phyloP scores from a whole-genome alignment of 345 rosid species.

The Ceriops decandra region DNA sequence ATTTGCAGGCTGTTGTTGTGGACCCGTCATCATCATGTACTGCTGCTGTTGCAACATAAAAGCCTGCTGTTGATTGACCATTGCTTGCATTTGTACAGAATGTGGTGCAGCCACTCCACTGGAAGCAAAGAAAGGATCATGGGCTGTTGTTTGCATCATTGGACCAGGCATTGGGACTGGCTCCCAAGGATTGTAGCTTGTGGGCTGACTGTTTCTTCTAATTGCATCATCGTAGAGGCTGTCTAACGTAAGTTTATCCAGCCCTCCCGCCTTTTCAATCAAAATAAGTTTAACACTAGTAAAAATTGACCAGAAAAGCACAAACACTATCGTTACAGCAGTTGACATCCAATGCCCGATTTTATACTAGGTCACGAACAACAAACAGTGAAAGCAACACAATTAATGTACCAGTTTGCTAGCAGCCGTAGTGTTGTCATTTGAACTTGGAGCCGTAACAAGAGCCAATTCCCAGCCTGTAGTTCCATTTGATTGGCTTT shows the following conservation, averaged over 20 bases:
- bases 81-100: conserved; percentile 4
- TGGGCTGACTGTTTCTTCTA: conserved; percentile 5
- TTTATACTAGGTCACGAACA: neutral
- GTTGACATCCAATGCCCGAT: neutral
- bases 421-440: conserved; percentile 13
- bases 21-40: conserved; percentile 1
- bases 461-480: conserved; percentile 38
- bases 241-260: conserved; percentile 26
- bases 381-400: neutral
- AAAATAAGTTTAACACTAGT: neutral
- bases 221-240: conserved; percentile 24
- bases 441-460: conserved; percentile 29
- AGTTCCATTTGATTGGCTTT: conserved; percentile 35
- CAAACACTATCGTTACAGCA: neutral
- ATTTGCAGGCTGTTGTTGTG: conserved; percentile 1
- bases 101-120: neutral
- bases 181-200: conserved; percentile 5
- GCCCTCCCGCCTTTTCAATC: conserved; percentile 28
- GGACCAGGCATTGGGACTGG: neutral
- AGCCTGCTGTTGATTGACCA: conserved; percentile 15
- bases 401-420: conserved; percentile 25
- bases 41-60: conserved; percentile 8
- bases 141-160: conserved; percentile 1
- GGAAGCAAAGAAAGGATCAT: conserved; percentile 13
- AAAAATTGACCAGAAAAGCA: neutral